Evolutionary conservation across 2,329 filamentous ascomycete species (phyloP).

Genomic region (Calonectria fujianensis): DNA sequence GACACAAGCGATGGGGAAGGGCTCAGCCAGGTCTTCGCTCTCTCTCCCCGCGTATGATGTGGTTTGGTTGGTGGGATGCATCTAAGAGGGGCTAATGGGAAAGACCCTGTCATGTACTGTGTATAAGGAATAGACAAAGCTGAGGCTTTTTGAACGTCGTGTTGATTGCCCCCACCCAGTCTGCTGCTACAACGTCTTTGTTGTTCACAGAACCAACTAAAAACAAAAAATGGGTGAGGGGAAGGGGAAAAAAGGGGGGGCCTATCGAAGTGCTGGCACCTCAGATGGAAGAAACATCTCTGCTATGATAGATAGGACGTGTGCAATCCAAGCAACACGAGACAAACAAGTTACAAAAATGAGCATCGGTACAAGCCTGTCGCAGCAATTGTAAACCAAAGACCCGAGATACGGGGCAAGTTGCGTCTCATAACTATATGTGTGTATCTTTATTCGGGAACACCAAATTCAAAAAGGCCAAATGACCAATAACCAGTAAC

Average conservation of each 20-base stretch:
- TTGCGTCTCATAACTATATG: not conserved
- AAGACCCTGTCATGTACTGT: constrained; percentile 56
- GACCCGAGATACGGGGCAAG: not conserved
- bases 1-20: constrained; percentile 32
- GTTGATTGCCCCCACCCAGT: not conserved
- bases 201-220: not conserved
- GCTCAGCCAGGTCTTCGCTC: constrained; percentile 33
- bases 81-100: constrained; percentile 46
- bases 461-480: not conserved
- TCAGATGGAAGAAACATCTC: not conserved
- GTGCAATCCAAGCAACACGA: not conserved
- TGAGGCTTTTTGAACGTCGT: constrained; percentile 45
- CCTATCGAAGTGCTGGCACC: constrained; percentile 3
- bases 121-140: constrained; percentile 59
- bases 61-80: constrained; percentile 51
- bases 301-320: not conserved
- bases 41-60: constrained; percentile 38
- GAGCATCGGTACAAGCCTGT: not conserved
- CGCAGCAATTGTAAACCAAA: not conserved
- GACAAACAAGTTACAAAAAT: not conserved
- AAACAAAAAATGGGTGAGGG: not conserved
- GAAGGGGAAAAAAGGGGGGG: not conserved
- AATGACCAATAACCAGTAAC: not conserved
- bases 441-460: constrained; percentile 2
- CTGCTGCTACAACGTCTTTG: not conserved